Percentiles rank a stretch among this genome's conserved stretches.
These are phyloP conservation scores for Candida albicans DNA, from an alignment of 1,139 yeast genomes.

Conservation along the genomic window DNA sequence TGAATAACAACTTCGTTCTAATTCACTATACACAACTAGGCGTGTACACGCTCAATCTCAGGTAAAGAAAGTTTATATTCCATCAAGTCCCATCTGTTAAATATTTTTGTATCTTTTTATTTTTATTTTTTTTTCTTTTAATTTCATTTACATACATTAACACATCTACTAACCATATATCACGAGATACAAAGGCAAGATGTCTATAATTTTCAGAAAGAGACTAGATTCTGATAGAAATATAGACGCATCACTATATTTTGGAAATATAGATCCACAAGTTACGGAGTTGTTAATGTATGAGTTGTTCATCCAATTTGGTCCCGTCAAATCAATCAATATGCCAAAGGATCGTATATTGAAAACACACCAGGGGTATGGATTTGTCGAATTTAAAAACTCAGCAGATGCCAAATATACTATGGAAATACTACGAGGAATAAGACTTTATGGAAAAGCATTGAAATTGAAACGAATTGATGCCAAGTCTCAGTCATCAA, in stretches of 20 bases:
- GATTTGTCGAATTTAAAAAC: conserved; percentile 73
- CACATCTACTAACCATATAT: background rate
- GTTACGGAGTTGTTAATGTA: conserved; percentile 69
- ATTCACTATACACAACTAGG: too few species aligned
- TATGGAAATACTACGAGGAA: conserved; percentile 57
- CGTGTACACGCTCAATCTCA: too few species aligned
- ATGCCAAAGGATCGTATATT: conserved; percentile 79
- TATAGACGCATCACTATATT: conserved; percentile 68
- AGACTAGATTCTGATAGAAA: conserved; percentile 50
- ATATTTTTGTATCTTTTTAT: background rate
- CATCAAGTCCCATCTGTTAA: too few species aligned
- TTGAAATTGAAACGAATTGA: conserved; percentile 60
- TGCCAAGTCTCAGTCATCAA: conserved; percentile 9
- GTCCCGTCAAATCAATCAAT: conserved; percentile 69
- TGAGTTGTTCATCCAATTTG: conserved; percentile 83
- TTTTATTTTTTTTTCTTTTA: background rate
- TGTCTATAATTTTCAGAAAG: conserved; percentile 34
- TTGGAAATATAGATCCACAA: conserved; percentile 79
- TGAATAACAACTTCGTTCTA: too few species aligned
- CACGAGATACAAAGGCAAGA: conserved; percentile 9
- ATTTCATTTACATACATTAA: too few species aligned
- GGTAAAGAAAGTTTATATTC: too few species aligned
- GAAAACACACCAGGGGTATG: conserved; percentile 80
- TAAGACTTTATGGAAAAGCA: conserved; percentile 63
- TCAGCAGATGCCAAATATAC: conserved; percentile 73